Conservation (phyloP, 164 flowering plant species). For the Pachysandra terminalis region DNA sequence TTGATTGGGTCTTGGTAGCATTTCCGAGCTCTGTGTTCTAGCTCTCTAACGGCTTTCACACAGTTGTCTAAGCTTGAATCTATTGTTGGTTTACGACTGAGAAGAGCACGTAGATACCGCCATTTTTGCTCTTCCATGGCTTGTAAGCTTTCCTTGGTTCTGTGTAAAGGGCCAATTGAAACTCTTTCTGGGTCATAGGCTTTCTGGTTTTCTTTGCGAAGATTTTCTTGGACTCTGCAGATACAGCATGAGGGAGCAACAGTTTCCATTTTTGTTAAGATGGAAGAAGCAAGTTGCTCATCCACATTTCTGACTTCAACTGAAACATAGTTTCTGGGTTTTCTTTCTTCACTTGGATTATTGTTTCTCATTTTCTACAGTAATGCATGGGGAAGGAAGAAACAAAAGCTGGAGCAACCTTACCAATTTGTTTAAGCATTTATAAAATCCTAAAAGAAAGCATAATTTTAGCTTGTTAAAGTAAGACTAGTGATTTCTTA, state of each 20-base stretch:
- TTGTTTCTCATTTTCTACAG: not conserved
- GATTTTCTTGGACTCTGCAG: constrained; percentile 21
- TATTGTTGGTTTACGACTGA: constrained; percentile 27
- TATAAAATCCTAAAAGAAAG: not conserved
- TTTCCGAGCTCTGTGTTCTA: constrained; percentile 34
- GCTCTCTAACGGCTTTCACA: constrained; percentile 26
- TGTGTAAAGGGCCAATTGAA: constrained; percentile 53
- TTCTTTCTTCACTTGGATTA: not conserved
- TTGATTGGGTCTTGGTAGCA: constrained; percentile 29
- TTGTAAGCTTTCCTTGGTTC: constrained; percentile 8
- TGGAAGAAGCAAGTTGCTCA: constrained; percentile 22
- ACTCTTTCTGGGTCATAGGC: constrained; percentile 27
- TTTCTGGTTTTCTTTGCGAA: constrained; percentile 6
- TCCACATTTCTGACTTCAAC: constrained; percentile 17
- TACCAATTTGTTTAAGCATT: not conserved
- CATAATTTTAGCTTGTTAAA: constrained; percentile 2
- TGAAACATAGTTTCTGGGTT: constrained; percentile 18
- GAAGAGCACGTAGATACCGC: constrained; percentile 36
- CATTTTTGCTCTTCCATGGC: constrained; percentile 47
- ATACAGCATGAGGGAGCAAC: constrained; percentile 22
- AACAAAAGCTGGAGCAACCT: not conserved
- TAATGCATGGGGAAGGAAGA: too few species aligned
- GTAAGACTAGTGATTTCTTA: constrained; percentile 4
- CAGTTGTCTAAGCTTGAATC: constrained; percentile 28
- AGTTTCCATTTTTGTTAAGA: constrained; percentile 33